phyloP scores from a whole-genome alignment of 1,139 yeast species.

The Geotrichum klebahnii region DNA sequence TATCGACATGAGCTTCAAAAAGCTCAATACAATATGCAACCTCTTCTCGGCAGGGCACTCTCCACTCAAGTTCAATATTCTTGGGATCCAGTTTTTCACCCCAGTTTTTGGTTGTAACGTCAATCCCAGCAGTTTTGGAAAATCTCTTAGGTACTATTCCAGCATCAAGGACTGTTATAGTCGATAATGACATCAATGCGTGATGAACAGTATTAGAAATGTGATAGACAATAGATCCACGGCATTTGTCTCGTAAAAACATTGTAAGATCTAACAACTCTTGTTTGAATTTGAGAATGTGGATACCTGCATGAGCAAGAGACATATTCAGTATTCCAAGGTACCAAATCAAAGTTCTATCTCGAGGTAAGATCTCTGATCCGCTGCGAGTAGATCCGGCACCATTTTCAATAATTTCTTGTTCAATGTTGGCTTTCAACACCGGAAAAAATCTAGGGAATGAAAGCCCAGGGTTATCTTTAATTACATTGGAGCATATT shows the following conservation, averaged over 20 bases:
- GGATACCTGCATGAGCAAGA: conserved; percentile 60
- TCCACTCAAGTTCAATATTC: conserved; percentile 66
- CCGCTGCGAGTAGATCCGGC: conserved; percentile 78
- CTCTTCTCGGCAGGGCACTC: conserved; percentile 56
- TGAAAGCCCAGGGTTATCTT: conserved; percentile 52
- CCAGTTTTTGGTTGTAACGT: conserved; percentile 31
- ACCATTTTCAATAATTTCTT: conserved; percentile 74
- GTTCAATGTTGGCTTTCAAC: conserved; percentile 52
- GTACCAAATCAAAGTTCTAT: conserved; percentile 72
- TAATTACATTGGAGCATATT: conserved; percentile 64
- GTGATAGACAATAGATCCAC: conserved; percentile 54
- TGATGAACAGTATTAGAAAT: conserved; percentile 59
- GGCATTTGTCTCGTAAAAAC: conserved; percentile 54
- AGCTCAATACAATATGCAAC: conserved; percentile 59
- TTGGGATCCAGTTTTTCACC: conserved; percentile 34
- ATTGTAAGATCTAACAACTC: conserved; percentile 52
- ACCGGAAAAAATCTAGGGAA: conserved; percentile 48
- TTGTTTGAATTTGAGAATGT: conserved; percentile 45
- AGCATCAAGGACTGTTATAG: conserved; percentile 35
- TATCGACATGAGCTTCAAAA: conserved; percentile 49
- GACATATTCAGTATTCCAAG: conserved; percentile 67
- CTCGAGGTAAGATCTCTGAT: conserved; percentile 67
- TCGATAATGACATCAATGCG: conserved; percentile 59
- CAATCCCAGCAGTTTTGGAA: conserved; percentile 24
- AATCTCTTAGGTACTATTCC: conserved; percentile 39